Percentiles rank a stretch among this genome's conserved stretches.
Evolutionary conservation across 352 stramenopile species (phyloP).

Genomic region (Pythium aquatile): DNA sequence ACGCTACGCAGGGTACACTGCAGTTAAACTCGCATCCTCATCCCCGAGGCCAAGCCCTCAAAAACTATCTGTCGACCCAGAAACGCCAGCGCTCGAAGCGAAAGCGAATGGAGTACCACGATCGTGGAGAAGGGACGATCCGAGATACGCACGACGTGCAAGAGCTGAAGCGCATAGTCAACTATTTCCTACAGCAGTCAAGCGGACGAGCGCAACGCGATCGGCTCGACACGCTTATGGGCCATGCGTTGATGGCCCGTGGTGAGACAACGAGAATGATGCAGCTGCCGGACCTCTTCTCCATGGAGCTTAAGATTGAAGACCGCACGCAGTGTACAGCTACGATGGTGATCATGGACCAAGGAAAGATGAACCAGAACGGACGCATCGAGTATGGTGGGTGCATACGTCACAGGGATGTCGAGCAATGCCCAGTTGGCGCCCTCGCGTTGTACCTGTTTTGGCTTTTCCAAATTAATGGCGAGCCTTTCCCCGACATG

Average conservation of each 20-base stretch:
- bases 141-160: background rate
- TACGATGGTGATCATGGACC: slow-evolving; percentile 3
- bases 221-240: background rate
- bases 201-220: background rate
- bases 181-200: background rate
- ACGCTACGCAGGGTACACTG: background rate
- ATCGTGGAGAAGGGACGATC: background rate
- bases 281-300: slow-evolving; percentile 1
- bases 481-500: background rate
- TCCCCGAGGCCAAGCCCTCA: background rate
- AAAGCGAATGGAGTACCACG: background rate
- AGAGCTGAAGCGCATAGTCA: background rate
- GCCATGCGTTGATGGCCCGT: slow-evolving; percentile 5
- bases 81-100: background rate
- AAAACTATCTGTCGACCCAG: background rate
- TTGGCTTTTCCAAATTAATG: background rate
- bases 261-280: slow-evolving; percentile 3
- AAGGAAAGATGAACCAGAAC: slow-evolving; percentile 5
- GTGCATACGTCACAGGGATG: background rate
- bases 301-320: background rate
- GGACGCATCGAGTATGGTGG: slow-evolving; percentile 4
- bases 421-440: background rate
- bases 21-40: background rate
- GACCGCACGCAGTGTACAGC: background rate
- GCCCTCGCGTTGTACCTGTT: slow-evolving; percentile 4